Evolutionary conservation across 768 basidiomycete genomes (phyloP).

Genomic region (Pisolithus microcarpus): DNA sequence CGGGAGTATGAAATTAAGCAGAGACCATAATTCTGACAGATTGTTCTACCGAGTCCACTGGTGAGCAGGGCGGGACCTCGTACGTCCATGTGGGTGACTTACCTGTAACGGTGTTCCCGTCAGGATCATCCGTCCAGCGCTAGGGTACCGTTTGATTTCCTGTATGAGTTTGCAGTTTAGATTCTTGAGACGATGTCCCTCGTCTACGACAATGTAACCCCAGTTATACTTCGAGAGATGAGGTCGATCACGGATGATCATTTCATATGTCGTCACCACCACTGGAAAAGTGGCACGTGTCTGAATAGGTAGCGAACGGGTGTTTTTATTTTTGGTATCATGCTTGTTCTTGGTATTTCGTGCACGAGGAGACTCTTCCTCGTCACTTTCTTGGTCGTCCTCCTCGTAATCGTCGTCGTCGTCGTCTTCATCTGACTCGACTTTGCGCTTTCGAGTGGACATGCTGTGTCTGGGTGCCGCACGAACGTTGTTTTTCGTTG

Average conservation of each 20-base stretch:
- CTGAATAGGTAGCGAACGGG: not conserved
- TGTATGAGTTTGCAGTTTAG: slow-evolving; percentile 83
- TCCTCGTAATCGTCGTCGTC: slow-evolving; percentile 11
- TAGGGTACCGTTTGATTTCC: slow-evolving; percentile 81
- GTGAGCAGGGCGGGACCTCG: not conserved
- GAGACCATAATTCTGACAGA: slow-evolving; percentile 86
- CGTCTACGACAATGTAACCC: slow-evolving; percentile 94
- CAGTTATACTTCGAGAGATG: slow-evolving; percentile 62
- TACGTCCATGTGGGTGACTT: slow-evolving; percentile 16
- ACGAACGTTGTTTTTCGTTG: slow-evolving; percentile 5
- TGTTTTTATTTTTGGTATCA: not conserved
- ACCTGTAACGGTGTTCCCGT: slow-evolving; percentile 97
- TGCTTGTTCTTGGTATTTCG: not conserved
- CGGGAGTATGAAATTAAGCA: slow-evolving; percentile 93
- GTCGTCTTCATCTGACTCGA: slow-evolving; percentile 11
- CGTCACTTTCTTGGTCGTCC: not conserved
- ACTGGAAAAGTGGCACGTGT: slow-evolving; percentile 55
- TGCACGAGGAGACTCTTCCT: not conserved
- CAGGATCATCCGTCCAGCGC: slow-evolving; percentile 84
- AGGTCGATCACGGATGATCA: slow-evolving; percentile 76
- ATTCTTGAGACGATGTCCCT: slow-evolving; percentile 94
- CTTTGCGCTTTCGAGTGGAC: slow-evolving; percentile 17
- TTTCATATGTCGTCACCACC: slow-evolving; percentile 89
- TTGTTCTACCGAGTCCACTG: slow-evolving; percentile 67
- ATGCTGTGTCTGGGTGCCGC: slow-evolving; percentile 8